A percentile compares a stretch with the other conserved stretches of the same genome.
phyloP scores from a whole-genome alignment of 352 stramenopile genomes.

The Globisporangium alternatum region DNA sequence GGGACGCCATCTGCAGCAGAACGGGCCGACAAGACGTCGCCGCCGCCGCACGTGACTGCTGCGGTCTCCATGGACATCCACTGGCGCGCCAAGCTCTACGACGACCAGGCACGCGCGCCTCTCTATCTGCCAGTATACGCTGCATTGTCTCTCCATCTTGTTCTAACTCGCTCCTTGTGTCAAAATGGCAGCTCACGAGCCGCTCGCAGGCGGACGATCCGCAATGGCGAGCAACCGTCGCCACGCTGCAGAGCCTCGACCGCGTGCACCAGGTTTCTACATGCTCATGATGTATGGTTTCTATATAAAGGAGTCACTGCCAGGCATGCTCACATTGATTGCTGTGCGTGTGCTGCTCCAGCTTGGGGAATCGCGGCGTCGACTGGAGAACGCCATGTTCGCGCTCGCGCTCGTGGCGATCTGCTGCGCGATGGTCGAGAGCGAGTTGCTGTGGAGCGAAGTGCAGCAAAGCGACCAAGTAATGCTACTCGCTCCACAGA shows the following conservation, averaged over 20 bases:
- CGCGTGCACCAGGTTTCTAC: slow-evolving; percentile 26
- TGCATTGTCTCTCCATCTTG: not conserved
- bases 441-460: slow-evolving; percentile 47
- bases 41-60: not conserved
- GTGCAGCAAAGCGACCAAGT: slow-evolving; percentile 14
- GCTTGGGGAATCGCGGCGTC: slow-evolving; percentile 19
- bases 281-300: too few relatives aligned
- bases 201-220: slow-evolving; percentile 22
- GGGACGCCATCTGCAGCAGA: not conserved
- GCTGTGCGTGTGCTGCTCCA: slow-evolving; percentile 1
- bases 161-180: not conserved
- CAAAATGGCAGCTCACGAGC: not conserved
- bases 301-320: too few relatives aligned
- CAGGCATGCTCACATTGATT: not conserved
- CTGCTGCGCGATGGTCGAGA: slow-evolving; percentile 41
- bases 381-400: slow-evolving; percentile 51
- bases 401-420: slow-evolving; percentile 31
- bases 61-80: not conserved
- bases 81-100: slow-evolving; percentile 5
- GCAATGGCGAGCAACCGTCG: slow-evolving; percentile 29
- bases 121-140: not conserved
- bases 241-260: slow-evolving; percentile 37
- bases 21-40: too few relatives aligned
- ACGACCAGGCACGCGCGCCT: not conserved
- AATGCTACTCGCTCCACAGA: not conserved